Percentiles rank a stretch among this genome's conserved stretches.
These are phyloP conservation scores for Tricharina praecox DNA, from an alignment of 495 filamentous ascomycete genomes.

Conservation along the genomic window DNA sequence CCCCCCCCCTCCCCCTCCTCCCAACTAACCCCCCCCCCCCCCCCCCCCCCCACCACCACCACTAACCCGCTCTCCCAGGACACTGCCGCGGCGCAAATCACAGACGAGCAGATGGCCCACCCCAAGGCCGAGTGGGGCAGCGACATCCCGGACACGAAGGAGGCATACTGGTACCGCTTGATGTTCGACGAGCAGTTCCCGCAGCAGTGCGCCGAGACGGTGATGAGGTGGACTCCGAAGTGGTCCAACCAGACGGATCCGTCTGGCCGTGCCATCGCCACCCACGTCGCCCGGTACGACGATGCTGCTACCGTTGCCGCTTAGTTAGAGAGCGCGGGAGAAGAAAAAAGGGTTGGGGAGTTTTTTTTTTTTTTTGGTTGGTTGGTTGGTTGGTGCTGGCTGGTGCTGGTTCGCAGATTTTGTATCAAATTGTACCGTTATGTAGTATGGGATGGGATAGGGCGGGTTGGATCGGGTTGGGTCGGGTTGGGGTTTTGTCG, in stretches of 20 bases:
- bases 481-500: too few relatives aligned
- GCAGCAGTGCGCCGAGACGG: conserved; percentile 70
- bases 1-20: background rate
- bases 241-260: conserved; percentile 95
- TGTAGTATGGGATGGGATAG: too few relatives aligned
- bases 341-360: too few relatives aligned
- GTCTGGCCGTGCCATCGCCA: conserved; percentile 45
- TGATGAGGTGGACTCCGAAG: conserved; percentile 93
- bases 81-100: conserved; percentile 68
- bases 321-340: too few relatives aligned
- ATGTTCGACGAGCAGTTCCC: conserved; percentile 99
- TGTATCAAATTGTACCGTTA: too few relatives aligned
- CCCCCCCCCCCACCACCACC: too few relatives aligned
- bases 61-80: conserved; percentile 32
- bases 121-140: conserved; percentile 87
- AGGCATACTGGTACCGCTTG: conserved; percentile 86
- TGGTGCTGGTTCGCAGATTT: too few relatives aligned
- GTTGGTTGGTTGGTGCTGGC: too few relatives aligned
- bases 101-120: conserved; percentile 92
- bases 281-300: conserved; percentile 21
- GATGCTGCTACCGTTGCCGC: too few relatives aligned
- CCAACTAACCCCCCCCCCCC: background rate
- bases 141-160: conserved; percentile 88
- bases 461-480: too few relatives aligned
- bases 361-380: too few relatives aligned